These are phyloP conservation scores for Pneumocystis murina DNA, from an alignment of 1,139 yeast genomes.

Conservation along the genomic window DNA sequence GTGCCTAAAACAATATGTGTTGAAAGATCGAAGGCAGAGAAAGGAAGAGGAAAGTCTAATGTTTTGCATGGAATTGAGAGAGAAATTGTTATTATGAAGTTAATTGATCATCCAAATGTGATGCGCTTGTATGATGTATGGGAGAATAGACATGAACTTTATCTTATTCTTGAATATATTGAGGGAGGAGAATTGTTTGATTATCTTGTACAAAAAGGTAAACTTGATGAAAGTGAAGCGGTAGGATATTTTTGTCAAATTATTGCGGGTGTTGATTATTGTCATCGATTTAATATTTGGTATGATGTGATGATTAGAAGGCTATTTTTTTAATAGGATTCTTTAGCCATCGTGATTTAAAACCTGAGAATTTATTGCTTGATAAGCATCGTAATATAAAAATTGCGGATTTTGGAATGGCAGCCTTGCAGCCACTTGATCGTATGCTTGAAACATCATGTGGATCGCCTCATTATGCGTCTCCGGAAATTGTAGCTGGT, in stretches of 20 bases:
- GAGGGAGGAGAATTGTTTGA: slow-evolving; percentile 97
- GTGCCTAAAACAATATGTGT: slow-evolving; percentile 73
- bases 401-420: slow-evolving; percentile 99
- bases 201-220: slow-evolving; percentile 73
- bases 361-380: slow-evolving; percentile 80
- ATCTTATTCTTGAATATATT: slow-evolving; percentile 75
- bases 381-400: slow-evolving; percentile 82
- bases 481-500: slow-evolving; percentile 95
- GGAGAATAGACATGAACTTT: slow-evolving; percentile 86
- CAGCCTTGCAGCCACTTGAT: slow-evolving; percentile 85
- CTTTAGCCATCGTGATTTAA: slow-evolving; percentile 74
- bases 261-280: slow-evolving; percentile 77
- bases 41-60: slow-evolving; percentile 23
- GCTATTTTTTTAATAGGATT: background rate
- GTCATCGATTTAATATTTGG: slow-evolving; percentile 79
- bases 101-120: slow-evolving; percentile 83
- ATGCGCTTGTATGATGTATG: slow-evolving; percentile 95
- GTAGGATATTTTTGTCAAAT: slow-evolving; percentile 82
- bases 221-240: slow-evolving; percentile 79
- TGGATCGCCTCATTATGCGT: slow-evolving; percentile 97
- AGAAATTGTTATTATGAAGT: slow-evolving; percentile 83
- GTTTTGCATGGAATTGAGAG: slow-evolving; percentile 90
- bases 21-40: slow-evolving; percentile 13
- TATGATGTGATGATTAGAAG: background rate
- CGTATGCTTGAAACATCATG: slow-evolving; percentile 83